Conservation (phyloP, 2,329 filamentous ascomycete species). For the Berkeleyomyces rouxiae region DNA sequence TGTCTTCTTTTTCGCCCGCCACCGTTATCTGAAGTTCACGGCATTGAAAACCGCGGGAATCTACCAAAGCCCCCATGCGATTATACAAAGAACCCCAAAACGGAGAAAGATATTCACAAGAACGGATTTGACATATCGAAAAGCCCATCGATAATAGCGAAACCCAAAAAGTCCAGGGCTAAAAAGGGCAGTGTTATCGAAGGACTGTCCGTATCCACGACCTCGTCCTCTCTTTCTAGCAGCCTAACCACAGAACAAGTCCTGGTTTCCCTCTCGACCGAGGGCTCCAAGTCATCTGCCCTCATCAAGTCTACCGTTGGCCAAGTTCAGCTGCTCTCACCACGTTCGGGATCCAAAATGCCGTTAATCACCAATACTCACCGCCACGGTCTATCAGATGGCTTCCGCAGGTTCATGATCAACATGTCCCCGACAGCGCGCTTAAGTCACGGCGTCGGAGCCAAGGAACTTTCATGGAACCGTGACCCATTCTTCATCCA, state of each 20-base stretch:
- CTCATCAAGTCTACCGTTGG: background rate
- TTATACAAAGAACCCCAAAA: background rate
- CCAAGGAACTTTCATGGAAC: constrained; percentile 2
- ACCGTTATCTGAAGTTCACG: background rate
- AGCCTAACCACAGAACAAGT: background rate
- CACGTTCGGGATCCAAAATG: background rate
- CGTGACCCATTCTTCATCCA: constrained; percentile 13
- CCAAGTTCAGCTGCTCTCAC: background rate
- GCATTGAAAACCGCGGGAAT: constrained; percentile 1
- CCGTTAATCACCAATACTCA: background rate
- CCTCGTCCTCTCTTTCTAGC: background rate
- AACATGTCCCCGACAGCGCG: background rate
- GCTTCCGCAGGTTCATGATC: background rate
- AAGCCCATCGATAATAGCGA: background rate
- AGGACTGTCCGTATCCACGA: background rate
- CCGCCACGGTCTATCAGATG: background rate
- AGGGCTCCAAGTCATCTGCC: background rate
- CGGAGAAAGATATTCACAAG: background rate
- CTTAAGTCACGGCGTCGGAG: background rate
- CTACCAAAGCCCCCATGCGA: background rate
- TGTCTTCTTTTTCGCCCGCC: background rate
- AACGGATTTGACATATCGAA: background rate
- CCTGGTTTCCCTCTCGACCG: background rate
- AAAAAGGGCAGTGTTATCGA: background rate
- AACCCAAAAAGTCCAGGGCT: background rate